phyloP scores from a whole-genome alignment of 164 flowering plant genomes.

The Hamamelis virginiana region DNA sequence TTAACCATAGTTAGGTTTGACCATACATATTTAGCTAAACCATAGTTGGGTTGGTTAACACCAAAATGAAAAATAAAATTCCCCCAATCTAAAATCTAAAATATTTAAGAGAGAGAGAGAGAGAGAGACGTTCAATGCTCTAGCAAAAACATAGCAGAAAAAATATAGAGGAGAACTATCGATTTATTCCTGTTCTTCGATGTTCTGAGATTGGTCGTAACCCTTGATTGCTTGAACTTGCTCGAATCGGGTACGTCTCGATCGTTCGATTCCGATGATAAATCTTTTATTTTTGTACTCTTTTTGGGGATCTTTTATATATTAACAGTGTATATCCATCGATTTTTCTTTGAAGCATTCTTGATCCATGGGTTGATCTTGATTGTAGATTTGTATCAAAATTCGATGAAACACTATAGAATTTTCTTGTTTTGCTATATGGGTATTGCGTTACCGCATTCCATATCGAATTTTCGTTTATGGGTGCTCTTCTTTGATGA shows the following conservation, averaged over 20 bases:
- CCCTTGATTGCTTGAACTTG: slow-evolving; percentile 20
- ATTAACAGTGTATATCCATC: too few species aligned
- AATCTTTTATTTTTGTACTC: slow-evolving; percentile 4
- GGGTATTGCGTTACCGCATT: slow-evolving; percentile 12
- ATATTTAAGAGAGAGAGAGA: neutral
- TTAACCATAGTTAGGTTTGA: slow-evolving; percentile 17
- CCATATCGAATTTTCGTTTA: slow-evolving; percentile 3
- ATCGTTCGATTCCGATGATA: slow-evolving; percentile 16
- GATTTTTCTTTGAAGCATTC: neutral
- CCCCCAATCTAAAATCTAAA: slow-evolving; percentile 2
- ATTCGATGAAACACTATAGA: neutral
- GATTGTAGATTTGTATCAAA: slow-evolving; percentile 10
- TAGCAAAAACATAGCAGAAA: neutral
- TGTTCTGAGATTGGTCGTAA: slow-evolving; percentile 23
- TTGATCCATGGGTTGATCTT: slow-evolving; percentile 16
- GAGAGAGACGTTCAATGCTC: slow-evolving; percentile 15
- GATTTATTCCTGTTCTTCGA: slow-evolving; percentile 10
- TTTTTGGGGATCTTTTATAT: slow-evolving; percentile 16
- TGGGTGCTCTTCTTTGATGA: neutral
- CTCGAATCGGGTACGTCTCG: slow-evolving; percentile 27
- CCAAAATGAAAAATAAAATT: neutral
- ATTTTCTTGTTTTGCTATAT: slow-evolving; percentile 4
- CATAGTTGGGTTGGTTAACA: neutral
- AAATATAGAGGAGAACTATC: neutral
- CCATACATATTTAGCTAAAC: slow-evolving; percentile 1